phyloP scores from a whole-genome alignment of 2,329 filamentous ascomycete genomes.

The Teratosphaeria gauchensis region DNA sequence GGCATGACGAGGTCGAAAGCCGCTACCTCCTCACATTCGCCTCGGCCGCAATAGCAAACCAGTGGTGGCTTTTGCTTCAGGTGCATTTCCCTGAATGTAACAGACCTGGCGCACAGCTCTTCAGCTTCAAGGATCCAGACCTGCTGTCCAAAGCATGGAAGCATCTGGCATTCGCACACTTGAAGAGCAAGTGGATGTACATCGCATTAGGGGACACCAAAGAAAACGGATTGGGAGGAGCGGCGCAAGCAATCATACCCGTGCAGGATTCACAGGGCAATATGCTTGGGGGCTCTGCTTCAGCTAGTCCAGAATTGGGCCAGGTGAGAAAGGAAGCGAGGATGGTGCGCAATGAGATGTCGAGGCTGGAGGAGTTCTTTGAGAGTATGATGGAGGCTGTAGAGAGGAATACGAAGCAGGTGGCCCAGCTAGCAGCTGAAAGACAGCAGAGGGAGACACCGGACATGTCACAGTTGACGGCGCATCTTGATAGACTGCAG shows the following conservation, averaged over 20 bases:
- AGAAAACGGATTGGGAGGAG: slow-evolving; percentile 11
- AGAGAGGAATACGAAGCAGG: slow-evolving; percentile 16
- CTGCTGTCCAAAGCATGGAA: slow-evolving; percentile 20
- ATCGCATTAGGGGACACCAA: slow-evolving; percentile 13
- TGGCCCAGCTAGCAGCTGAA: slow-evolving; percentile 3
- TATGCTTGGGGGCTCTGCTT: slow-evolving; percentile 12
- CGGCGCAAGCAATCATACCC: slow-evolving; percentile 20
- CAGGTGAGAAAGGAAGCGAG: slow-evolving; percentile 9
- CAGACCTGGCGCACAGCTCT: slow-evolving; percentile 23
- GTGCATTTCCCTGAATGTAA: slow-evolving; percentile 19
- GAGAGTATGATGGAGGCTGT: slow-evolving; percentile 17
- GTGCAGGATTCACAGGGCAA: slow-evolving; percentile 20
- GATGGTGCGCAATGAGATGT: slow-evolving; percentile 8
- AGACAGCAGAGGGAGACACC: slow-evolving; percentile 8
- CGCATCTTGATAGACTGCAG: slow-evolving; percentile 21
- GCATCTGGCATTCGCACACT: slow-evolving; percentile 18
- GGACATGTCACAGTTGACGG: slow-evolving; percentile 16
- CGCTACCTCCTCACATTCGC: slow-evolving; percentile 26
- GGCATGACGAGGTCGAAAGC: slow-evolving; percentile 18
- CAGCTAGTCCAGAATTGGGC: slow-evolving; percentile 8
- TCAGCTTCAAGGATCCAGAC: slow-evolving; percentile 22
- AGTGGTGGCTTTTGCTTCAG: slow-evolving; percentile 25
- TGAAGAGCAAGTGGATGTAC: slow-evolving; percentile 26
- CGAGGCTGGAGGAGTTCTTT: slow-evolving; percentile 15
- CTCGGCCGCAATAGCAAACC: slow-evolving; percentile 19